Conservation (phyloP, 257 asterid species). For the Gardenia jasminoides region DNA sequence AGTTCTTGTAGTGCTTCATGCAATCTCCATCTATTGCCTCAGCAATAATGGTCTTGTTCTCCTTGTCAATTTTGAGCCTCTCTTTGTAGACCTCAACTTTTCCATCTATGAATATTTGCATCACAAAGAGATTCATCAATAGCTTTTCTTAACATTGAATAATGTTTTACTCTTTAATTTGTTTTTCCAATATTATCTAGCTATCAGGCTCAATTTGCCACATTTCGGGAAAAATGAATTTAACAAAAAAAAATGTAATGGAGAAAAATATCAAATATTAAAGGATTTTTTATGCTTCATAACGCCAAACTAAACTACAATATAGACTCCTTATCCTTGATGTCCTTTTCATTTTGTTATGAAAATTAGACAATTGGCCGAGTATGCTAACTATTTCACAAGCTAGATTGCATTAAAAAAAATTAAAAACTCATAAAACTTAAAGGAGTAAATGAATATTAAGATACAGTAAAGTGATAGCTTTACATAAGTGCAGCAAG, state of each 20-base stretch:
- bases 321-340: too few relatives aligned
- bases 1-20: conserved; percentile 3
- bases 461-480: too few relatives aligned
- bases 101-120: background rate
- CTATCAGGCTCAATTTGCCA: too few relatives aligned
- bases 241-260: background rate
- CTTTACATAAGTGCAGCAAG: too few relatives aligned
- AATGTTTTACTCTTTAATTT: too few relatives aligned
- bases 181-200: too few relatives aligned
- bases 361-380: too few relatives aligned
- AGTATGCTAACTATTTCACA: background rate
- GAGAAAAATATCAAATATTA: too few relatives aligned
- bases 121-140: background rate
- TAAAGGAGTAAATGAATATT: background rate
- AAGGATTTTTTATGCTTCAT: too few relatives aligned
- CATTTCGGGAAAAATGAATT: background rate
- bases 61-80: background rate
- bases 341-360: background rate
- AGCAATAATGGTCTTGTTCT: background rate
- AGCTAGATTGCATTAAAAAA: too few relatives aligned
- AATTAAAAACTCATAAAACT: too few relatives aligned
- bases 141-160: background rate
- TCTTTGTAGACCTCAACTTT: background rate
- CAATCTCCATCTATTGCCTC: background rate
- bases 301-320: too few relatives aligned